Conservation (phyloP, 2,329 filamentous ascomycete genomes). For the Aureobasidium lini region DNA sequence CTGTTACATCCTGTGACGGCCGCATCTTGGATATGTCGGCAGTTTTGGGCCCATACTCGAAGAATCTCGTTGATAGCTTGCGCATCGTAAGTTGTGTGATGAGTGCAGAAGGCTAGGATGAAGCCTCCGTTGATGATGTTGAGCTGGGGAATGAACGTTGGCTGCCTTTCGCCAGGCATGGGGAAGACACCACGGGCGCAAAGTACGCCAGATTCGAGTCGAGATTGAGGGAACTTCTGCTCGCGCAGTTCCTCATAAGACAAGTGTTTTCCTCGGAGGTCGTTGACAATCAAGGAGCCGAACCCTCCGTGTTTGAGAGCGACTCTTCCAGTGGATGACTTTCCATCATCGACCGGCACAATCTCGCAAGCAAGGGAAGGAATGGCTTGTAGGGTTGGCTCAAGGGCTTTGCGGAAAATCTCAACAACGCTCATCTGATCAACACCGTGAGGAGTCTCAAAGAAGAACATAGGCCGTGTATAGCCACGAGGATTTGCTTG, state of each 20-base stretch:
- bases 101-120: background rate
- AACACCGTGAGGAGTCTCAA: background rate
- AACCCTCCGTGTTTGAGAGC: background rate
- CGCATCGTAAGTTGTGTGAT: background rate
- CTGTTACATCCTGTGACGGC: background rate
- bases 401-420: background rate
- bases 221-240: background rate
- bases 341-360: background rate
- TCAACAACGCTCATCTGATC: background rate
- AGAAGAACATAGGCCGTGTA: background rate
- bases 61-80: slow-evolving; percentile 6
- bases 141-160: background rate
- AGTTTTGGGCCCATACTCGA: background rate
- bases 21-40: background rate
- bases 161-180: background rate
- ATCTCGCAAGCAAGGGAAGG: background rate
- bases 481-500: slow-evolving; percentile 4
- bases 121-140: background rate
- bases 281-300: background rate
- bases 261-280: background rate
- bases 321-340: background rate
- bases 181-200: background rate
- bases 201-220: background rate
- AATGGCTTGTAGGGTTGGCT: background rate
- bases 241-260: background rate